Conservation (phyloP, 805 yeast species). For the Candida lessepsii region DNA sequence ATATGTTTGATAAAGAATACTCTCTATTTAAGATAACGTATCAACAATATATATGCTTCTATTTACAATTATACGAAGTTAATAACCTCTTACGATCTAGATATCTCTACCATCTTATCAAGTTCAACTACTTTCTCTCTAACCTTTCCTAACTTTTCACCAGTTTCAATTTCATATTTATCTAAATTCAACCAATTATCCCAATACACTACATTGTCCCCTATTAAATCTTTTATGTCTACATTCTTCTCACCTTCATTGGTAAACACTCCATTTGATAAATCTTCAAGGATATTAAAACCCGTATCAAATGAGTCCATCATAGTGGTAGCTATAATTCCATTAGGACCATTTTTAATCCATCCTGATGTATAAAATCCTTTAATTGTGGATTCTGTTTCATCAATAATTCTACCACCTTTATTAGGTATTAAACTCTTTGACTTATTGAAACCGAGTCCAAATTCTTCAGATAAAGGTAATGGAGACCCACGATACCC, state of each 20-base stretch:
- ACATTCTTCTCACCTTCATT: no score
- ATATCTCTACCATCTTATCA: constrained; percentile 48
- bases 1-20: no score
- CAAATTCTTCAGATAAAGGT: constrained; percentile 49
- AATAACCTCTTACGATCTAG: no score
- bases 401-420: constrained; percentile 29
- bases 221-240: constrained; percentile 9
- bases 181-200: constrained; percentile 63
- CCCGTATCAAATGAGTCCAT: constrained; percentile 78
- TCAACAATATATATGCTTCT: no score
- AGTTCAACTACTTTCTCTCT: constrained; percentile 42
- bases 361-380: constrained; percentile 86
- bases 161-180: constrained; percentile 46
- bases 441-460: constrained; percentile 20
- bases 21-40: no score
- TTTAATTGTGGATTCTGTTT: constrained; percentile 21
- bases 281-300: constrained; percentile 59
- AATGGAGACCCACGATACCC: constrained; percentile 78
- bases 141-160: no score
- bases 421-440: constrained; percentile 31
- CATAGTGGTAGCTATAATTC: constrained; percentile 90
- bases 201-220: constrained; percentile 49
- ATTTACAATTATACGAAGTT: no score
- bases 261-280: constrained; percentile 29
- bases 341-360: constrained; percentile 83